phyloP scores from a whole-genome alignment of 345 rosid species.

The Sapria himalayana region DNA sequence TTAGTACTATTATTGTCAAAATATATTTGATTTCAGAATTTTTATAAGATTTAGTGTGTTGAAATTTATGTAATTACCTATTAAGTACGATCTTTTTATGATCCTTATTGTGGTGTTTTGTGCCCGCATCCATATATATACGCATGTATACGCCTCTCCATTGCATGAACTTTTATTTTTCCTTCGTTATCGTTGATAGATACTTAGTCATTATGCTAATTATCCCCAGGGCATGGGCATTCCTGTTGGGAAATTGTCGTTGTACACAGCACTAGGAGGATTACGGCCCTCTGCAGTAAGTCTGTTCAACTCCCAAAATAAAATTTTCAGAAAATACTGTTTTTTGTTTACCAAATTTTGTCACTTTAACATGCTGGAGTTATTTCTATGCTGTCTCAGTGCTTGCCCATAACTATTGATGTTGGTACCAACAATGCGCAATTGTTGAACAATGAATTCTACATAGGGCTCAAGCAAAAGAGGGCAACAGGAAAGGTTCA shows the following conservation, averaged over 20 bases:
- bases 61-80: too few species aligned
- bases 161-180: too few species aligned
- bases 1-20: too few species aligned
- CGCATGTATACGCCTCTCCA: too few species aligned
- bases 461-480: slow-evolving; percentile 60
- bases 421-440: slow-evolving; percentile 82
- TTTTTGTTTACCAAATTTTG: not conserved
- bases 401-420: slow-evolving; percentile 76
- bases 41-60: too few species aligned
- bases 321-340: not conserved
- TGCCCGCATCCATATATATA: too few species aligned
- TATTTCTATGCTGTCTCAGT: slow-evolving; percentile 16
- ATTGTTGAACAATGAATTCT: slow-evolving; percentile 67
- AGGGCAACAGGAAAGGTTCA: slow-evolving; percentile 69
- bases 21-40: too few species aligned
- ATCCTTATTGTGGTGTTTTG: too few species aligned
- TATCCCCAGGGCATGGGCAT: slow-evolving; percentile 98
- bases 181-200: too few species aligned
- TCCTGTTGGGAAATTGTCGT: slow-evolving; percentile 66
- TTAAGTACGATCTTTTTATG: too few species aligned
- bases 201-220: too few species aligned
- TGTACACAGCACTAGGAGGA: slow-evolving; percentile 86
- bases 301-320: slow-evolving; percentile 5
- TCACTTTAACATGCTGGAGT: slow-evolving; percentile 3
- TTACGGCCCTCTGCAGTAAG: slow-evolving; percentile 76